Evolutionary conservation across 2,329 filamentous ascomycete species (phyloP).

Genomic region (Fusarium tanahbumbuense): DNA sequence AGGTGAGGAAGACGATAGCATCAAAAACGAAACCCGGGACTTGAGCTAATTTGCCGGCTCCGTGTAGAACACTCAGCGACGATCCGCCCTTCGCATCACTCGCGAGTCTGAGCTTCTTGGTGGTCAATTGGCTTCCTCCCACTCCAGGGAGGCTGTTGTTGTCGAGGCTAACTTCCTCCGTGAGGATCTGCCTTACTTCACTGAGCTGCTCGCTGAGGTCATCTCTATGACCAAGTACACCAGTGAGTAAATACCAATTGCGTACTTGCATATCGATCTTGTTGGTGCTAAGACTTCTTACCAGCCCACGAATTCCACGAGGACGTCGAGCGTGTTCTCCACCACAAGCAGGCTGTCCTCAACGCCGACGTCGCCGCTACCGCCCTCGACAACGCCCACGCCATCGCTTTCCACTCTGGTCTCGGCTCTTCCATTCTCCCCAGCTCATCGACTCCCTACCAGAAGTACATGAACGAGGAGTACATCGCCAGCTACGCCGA

Average conservation of each 20-base stretch:
- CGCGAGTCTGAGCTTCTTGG: constrained; percentile 96
- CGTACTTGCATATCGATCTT: constrained; percentile 3
- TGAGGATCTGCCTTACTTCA: constrained; percentile 96
- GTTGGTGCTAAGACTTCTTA: constrained; percentile 26
- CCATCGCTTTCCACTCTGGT: constrained; percentile 90
- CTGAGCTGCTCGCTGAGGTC: constrained; percentile 94
- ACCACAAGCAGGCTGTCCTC: constrained; percentile 80
- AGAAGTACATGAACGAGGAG: constrained; percentile 83
- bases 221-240: constrained; percentile 88
- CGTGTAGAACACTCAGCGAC: constrained; percentile 81
- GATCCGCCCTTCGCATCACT: constrained; percentile 91
- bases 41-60: constrained; percentile 61
- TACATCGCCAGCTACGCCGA: constrained; percentile 80
- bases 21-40: constrained; percentile 19
- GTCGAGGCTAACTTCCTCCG: constrained; percentile 95
- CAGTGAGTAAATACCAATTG: constrained; percentile 60
- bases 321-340: constrained; percentile 82
- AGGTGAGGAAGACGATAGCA: constrained; percentile 65
- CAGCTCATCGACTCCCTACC: constrained; percentile 75
- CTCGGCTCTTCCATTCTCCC: constrained; percentile 84
- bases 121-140: constrained; percentile 86
- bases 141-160: constrained; percentile 93
- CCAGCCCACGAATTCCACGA: constrained; percentile 91
- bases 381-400: constrained; percentile 87
- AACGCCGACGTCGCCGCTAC: constrained; percentile 71